These are phyloP conservation scores for Colletotrichum brevisporum DNA, from an alignment of 2,329 filamentous ascomycete species.

Conservation along the genomic window DNA sequence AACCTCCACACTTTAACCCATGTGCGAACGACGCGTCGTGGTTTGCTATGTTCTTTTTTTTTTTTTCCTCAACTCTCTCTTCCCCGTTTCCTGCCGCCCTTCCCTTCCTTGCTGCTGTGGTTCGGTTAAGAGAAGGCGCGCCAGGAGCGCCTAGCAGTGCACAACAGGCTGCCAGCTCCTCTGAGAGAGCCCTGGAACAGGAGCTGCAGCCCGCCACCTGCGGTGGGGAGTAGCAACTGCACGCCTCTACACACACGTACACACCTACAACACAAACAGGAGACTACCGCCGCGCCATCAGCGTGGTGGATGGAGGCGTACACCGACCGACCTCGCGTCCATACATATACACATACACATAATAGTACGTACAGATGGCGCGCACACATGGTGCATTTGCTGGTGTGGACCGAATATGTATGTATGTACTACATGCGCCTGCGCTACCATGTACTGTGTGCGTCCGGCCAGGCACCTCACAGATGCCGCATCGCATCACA, in stretches of 20 bases:
- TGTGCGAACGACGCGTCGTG: slow-evolving; percentile 27
- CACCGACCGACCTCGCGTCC: slow-evolving; percentile 23
- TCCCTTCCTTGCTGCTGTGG: not conserved
- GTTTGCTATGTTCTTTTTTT: slow-evolving; percentile 13
- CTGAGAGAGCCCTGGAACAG: not conserved
- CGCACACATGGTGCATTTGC: slow-evolving; percentile 3
- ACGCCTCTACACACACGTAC: no score
- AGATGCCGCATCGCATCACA: slow-evolving; percentile 5
- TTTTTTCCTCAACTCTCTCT: not conserved
- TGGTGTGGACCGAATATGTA: not conserved
- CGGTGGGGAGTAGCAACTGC: not conserved
- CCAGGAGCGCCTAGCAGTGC: slow-evolving; percentile 15
- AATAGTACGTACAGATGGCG: slow-evolving; percentile 19
- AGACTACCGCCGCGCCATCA: not conserved
- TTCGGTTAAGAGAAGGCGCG: slow-evolving; percentile 21
- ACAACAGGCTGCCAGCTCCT: not conserved
- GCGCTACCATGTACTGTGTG: no score
- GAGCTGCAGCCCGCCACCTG: slow-evolving; percentile 1
- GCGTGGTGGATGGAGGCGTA: slow-evolving; percentile 11
- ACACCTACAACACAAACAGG: not conserved
- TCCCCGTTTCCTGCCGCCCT: not conserved
- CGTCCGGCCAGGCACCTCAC: not conserved
- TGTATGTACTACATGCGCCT: no score
- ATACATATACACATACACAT: no score
- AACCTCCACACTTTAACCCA: slow-evolving; percentile 21